These are phyloP conservation scores for Phytophthora ohioensis DNA, from an alignment of 352 stramenopile genomes.

Conservation along the genomic window DNA sequence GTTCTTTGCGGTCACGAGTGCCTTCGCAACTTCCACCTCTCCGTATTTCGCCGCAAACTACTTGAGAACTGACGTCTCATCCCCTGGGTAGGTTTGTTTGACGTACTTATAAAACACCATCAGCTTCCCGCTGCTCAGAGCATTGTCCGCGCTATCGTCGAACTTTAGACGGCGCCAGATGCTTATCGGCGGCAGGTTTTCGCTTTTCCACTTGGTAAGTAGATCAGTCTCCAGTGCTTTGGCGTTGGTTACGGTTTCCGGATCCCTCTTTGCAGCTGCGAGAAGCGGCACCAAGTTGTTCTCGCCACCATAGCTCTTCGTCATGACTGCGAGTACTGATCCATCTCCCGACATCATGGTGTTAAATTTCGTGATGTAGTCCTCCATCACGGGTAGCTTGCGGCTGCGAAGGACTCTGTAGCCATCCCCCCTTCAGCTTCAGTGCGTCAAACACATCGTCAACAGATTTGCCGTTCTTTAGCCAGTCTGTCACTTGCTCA, in stretches of 20 bases:
- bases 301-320: neutral
- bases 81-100: neutral
- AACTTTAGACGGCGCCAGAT: neutral
- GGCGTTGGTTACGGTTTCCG: neutral
- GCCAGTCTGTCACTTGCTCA: too few species aligned
- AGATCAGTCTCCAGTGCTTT: neutral
- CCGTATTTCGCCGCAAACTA: neutral
- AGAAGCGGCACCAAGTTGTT: neutral
- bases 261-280: neutral
- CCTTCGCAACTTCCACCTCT: neutral
- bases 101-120: neutral
- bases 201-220: neutral
- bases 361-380: neutral
- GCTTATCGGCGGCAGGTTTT: neutral
- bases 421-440: neutral
- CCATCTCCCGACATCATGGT: neutral
- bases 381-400: neutral
- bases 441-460: neutral
- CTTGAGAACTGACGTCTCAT: neutral
- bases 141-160: neutral
- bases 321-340: neutral
- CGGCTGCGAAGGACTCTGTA: neutral
- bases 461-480: too few species aligned
- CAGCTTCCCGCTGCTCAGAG: neutral
- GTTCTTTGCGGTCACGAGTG: neutral